phyloP scores from a whole-genome alignment of 1,284 basidiomycete species.

The Apiotrichum akiyoshidainum region DNA sequence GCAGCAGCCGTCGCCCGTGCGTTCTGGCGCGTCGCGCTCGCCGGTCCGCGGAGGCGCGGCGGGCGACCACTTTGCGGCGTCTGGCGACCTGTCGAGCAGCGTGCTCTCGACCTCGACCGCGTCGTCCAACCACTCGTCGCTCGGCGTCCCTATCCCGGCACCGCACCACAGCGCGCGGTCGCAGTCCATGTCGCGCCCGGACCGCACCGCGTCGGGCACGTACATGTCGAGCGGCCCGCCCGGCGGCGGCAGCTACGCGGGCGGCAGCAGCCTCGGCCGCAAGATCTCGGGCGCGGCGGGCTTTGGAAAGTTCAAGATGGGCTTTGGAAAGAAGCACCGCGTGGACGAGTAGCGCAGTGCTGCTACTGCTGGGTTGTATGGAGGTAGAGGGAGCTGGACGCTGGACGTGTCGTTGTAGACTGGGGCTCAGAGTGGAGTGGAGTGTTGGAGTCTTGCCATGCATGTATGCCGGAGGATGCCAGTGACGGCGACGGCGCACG shows the following conservation, averaged over 20 bases:
- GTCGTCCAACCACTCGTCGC: background rate
- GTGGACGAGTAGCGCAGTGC: constrained; percentile 18
- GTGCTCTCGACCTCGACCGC: constrained; percentile 6
- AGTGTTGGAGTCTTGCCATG: no score
- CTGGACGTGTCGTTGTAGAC: no score
- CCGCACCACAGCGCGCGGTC: background rate
- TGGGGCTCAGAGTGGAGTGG: no score
- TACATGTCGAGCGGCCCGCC: background rate
- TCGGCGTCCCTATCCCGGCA: background rate
- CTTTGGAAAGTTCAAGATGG: constrained; percentile 40
- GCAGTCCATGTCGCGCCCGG: background rate
- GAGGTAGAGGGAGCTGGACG: no score
- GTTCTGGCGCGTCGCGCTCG: background rate
- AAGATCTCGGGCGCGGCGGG: constrained; percentile 18
- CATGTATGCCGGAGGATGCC: no score
- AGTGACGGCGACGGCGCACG: no score
- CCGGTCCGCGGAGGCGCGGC: no score
- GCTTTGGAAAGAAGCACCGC: constrained; percentile 45
- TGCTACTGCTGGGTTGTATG: no score
- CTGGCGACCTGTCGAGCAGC: constrained; percentile 7
- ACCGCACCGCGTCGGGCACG: constrained; percentile 1
- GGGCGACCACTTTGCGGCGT: background rate
- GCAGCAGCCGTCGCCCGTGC: background rate
- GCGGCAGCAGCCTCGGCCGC: constrained; percentile 14
- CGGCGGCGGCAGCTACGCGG: background rate